A percentile compares a stretch with the other conserved stretches of the same genome.
Evolutionary conservation across 2,329 filamentous ascomycete genomes (phyloP).

Genomic region (Aspergillus novoparasiticus): DNA sequence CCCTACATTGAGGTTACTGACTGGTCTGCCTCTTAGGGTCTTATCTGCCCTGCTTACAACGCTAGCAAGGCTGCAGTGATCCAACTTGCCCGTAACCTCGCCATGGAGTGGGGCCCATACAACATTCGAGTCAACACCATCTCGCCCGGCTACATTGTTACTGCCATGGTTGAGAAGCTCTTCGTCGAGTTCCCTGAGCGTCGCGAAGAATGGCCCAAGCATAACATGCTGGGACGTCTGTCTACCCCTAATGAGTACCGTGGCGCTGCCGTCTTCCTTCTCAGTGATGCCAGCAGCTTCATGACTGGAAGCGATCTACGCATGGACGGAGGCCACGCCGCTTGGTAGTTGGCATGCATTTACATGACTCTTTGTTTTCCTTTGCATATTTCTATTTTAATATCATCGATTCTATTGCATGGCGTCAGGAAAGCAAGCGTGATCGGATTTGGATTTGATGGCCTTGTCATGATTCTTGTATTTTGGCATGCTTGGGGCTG

Average conservation of each 20-base stretch:
- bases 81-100: constrained; percentile 51
- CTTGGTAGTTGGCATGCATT: constrained; percentile 47
- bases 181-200: constrained; percentile 70
- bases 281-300: constrained; percentile 55
- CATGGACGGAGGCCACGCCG: constrained; percentile 58
- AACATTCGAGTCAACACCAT: constrained; percentile 54
- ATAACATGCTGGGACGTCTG: constrained; percentile 80
- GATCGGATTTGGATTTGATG: background rate
- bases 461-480: constrained; percentile 5
- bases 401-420: constrained; percentile 12
- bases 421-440: constrained; percentile 15
- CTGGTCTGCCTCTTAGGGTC: constrained; percentile 35
- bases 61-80: constrained; percentile 52
- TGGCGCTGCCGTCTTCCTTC: constrained; percentile 52
- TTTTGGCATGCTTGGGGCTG: background rate
- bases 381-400: constrained; percentile 2
- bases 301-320: constrained; percentile 59
- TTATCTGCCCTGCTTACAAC: constrained; percentile 53
- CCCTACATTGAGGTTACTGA: background rate
- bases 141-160: constrained; percentile 51
- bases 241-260: constrained; percentile 71
- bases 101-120: constrained; percentile 52
- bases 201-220: constrained; percentile 77
- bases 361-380: background rate
- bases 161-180: constrained; percentile 48